Evolutionary conservation across 106 monocot species (phyloP).

Genomic region (Dendrobium huoshanense): DNA sequence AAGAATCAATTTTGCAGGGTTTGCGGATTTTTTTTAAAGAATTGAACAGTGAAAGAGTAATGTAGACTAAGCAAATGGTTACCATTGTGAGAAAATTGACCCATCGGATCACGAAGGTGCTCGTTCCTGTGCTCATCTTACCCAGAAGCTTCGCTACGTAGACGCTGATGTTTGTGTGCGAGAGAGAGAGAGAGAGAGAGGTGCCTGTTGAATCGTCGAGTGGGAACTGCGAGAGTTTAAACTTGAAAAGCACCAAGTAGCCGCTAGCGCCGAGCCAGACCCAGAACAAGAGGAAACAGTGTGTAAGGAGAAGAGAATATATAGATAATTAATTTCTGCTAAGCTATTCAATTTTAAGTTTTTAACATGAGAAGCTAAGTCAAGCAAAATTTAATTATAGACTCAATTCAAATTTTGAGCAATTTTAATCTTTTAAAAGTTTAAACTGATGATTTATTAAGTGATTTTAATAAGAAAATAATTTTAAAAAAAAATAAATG

Average conservation of each 20-base stretch:
- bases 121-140: slow-evolving; percentile 51
- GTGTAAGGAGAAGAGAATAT: too few species aligned
- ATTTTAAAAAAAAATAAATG: too few species aligned
- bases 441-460: too few species aligned
- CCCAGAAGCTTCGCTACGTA: not conserved
- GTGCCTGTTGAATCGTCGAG: not conserved
- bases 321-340: too few species aligned
- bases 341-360: too few species aligned
- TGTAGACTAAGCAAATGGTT: not conserved
- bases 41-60: not conserved
- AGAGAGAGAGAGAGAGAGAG: not conserved
- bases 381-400: too few species aligned
- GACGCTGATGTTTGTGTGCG: not conserved
- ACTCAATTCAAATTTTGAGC: too few species aligned
- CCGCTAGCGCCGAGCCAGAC: not conserved
- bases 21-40: not conserved
- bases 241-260: not conserved
- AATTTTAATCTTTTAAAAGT: too few species aligned
- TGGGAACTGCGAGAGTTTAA: not conserved
- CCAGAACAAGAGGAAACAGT: too few species aligned
- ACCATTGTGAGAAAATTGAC: slow-evolving; percentile 79
- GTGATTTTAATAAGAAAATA: too few species aligned
- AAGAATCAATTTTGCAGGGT: not conserved
- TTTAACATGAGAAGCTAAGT: too few species aligned
- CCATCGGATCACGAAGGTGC: slow-evolving; percentile 78